Conservation (phyloP, 1,139 yeast genomes). For the Taiozyma onychis region DNA sequence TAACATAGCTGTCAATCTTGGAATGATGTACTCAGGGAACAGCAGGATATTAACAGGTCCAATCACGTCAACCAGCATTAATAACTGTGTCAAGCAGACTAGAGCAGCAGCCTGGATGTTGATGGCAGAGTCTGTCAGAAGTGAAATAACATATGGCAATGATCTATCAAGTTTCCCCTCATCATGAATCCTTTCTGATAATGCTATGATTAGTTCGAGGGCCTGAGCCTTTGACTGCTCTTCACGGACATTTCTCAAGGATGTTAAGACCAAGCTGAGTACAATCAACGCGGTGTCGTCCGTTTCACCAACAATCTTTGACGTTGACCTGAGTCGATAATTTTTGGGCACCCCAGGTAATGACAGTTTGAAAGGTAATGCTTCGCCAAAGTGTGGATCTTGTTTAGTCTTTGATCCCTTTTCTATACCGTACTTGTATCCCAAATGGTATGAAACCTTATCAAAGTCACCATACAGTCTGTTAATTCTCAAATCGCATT, state of each 20-base stretch:
- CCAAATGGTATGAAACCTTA: slow-evolving; percentile 42
- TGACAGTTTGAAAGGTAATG: slow-evolving; percentile 40
- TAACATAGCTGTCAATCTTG: slow-evolving; percentile 51
- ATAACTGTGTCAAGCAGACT: slow-evolving; percentile 52
- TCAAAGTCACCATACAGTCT: slow-evolving; percentile 53
- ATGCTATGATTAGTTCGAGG: slow-evolving; percentile 67
- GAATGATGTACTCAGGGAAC: slow-evolving; percentile 78
- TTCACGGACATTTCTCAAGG: slow-evolving; percentile 57
- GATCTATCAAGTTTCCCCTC: slow-evolving; percentile 83
- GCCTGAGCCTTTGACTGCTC: slow-evolving; percentile 64
- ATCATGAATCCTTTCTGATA: slow-evolving; percentile 74
- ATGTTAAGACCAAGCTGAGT: slow-evolving; percentile 57
- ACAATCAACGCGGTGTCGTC: slow-evolving; percentile 58
- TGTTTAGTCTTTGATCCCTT: slow-evolving; percentile 3
- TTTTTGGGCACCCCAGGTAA: slow-evolving; percentile 41
- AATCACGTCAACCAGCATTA: slow-evolving; percentile 58
- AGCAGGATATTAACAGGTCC: slow-evolving; percentile 71
- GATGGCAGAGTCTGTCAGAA: slow-evolving; percentile 47
- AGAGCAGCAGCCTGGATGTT: slow-evolving; percentile 60
- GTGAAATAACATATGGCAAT: slow-evolving; percentile 65
- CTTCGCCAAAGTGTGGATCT: slow-evolving; percentile 6
- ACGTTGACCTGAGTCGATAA: slow-evolving; percentile 38
- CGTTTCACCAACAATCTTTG: slow-evolving; percentile 21
- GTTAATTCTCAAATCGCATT: slow-evolving; percentile 56
- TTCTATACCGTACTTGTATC: slow-evolving; percentile 32